phyloP scores from a whole-genome alignment of 805 yeast species.

The Blastobotrys parvus region DNA sequence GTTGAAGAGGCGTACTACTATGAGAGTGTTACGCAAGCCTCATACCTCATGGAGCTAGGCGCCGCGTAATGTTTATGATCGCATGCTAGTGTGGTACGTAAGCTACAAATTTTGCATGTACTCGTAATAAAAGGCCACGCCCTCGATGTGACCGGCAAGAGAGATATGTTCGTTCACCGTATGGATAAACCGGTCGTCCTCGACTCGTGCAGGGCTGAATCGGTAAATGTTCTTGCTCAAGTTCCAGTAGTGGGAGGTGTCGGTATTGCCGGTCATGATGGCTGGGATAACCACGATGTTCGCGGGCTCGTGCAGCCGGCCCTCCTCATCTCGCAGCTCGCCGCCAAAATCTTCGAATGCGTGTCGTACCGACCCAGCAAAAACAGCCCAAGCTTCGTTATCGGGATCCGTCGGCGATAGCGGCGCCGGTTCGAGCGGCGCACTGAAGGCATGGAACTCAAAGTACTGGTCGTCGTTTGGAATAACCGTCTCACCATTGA shows the following conservation, averaged over 20 bases:
- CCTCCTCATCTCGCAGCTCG: too few species aligned
- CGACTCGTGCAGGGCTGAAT: constrained; percentile 39
- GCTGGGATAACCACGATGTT: constrained; percentile 42
- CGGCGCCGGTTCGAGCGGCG: constrained; percentile 36
- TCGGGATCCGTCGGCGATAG: constrained; percentile 34
- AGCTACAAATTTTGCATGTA: constrained; percentile 9
- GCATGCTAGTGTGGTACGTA: too few species aligned
- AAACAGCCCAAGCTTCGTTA: constrained; percentile 40
- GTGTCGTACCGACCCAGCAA: constrained; percentile 38
- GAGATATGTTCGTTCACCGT: constrained; percentile 55
- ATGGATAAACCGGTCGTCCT: constrained; percentile 36
- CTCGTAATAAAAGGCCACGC: constrained; percentile 27
- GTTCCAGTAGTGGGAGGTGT: constrained; percentile 56
- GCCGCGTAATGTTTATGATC: too few species aligned
- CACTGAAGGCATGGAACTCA: not conserved
- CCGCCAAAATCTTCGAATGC: not conserved
- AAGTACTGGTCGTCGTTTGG: constrained; percentile 16
- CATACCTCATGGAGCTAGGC: too few species aligned
- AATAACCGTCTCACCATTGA: too few species aligned
- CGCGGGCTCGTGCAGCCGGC: not conserved
- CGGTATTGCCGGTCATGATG: constrained; percentile 60
- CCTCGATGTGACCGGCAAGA: constrained; percentile 44
- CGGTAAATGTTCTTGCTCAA: constrained; percentile 52
- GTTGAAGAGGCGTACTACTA: too few species aligned
- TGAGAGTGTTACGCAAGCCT: too few species aligned